Evolutionary conservation across 768 basidiomycete genomes (phyloP), one percentile per base, ranked within the genome.

Genomic region (Termitomyces sp.): DNA sequence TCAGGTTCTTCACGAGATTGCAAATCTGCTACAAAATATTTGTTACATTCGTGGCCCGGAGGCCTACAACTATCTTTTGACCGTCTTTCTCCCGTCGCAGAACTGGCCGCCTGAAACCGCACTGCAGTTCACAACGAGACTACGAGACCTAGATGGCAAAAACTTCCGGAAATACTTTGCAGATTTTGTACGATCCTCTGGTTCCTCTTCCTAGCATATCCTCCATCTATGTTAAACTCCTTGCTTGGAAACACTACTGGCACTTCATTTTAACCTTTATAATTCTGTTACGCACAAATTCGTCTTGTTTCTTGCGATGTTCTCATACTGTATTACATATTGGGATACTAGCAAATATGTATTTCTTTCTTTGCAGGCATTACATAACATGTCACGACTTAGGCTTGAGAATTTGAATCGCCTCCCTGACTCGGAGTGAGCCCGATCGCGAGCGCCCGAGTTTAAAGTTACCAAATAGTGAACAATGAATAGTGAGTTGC

Each of bases 1-100:
- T 50, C 63, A 98, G 94, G 88, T 95, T 52, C 75, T 98, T 21
- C 83, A 90, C 61, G 97, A 99, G 68, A 88, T 98, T 54, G 89
- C 90, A 45, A 86, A 83, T 63, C 79, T 98, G 46, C 74, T 98
- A 40, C 91, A 97, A 67, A 76, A 81, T 0, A 79, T 96, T 8
- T 81, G 83, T 61, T 86, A 84, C 67, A 85, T 83, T 12, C 77
- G 97, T 60, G 91, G 91, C 1, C 71, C 81, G 49, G 96, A 98
- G 73, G 89, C 89, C 0, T 83, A 88, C 67, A 81, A 87, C 52
- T 96, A 88, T 70, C 83, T 99, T 64, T 71, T 86, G 12, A 77
- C 76, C 51, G 82, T 85, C 28, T 93, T 92, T 72, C 80, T 99
- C 19, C 95, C 97, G 1, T 84, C 92, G 9, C 85, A 96, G 72